Evolutionary conservation across 306 rosid species (phyloP).

Genomic region (Malus orientalis): DNA sequence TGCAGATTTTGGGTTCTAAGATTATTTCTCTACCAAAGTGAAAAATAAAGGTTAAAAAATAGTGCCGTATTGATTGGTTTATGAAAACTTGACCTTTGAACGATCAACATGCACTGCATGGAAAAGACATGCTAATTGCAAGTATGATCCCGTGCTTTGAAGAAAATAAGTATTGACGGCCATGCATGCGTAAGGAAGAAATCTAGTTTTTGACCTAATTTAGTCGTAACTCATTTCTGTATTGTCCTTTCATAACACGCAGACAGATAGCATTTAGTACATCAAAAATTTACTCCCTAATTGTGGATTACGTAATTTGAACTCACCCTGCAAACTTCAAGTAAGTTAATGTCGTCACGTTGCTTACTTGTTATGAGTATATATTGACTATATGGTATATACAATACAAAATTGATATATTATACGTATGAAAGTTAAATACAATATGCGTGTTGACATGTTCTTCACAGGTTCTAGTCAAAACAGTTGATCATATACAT

Average conservation of each 20-base stretch:
- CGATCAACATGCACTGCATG: background rate
- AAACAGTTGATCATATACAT: background rate
- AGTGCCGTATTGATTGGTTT: background rate
- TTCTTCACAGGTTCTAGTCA: background rate
- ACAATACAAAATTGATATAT: background rate
- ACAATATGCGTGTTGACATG: constrained; percentile 1
- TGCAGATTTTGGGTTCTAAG: too few relatives aligned
- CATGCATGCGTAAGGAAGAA: background rate
- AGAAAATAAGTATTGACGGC: background rate
- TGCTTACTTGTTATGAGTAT: too few relatives aligned
- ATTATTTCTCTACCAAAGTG: background rate
- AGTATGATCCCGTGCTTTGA: background rate
- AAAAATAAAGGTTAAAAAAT: too few relatives aligned
- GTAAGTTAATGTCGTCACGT: background rate
- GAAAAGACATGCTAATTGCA: background rate
- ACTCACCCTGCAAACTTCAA: background rate
- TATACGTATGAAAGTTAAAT: background rate
- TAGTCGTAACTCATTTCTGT: too few relatives aligned
- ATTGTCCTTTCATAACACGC: too few relatives aligned
- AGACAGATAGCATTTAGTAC: too few relatives aligned
- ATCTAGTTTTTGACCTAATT: too few relatives aligned
- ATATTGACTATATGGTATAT: background rate
- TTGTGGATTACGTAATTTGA: background rate
- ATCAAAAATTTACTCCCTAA: too few relatives aligned
- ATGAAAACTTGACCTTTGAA: background rate